Percentiles rank a stretch among this genome's conserved stretches.
These are phyloP conservation scores for Senna tora DNA, from an alignment of 306 rosid genomes.

Conservation along the genomic window DNA sequence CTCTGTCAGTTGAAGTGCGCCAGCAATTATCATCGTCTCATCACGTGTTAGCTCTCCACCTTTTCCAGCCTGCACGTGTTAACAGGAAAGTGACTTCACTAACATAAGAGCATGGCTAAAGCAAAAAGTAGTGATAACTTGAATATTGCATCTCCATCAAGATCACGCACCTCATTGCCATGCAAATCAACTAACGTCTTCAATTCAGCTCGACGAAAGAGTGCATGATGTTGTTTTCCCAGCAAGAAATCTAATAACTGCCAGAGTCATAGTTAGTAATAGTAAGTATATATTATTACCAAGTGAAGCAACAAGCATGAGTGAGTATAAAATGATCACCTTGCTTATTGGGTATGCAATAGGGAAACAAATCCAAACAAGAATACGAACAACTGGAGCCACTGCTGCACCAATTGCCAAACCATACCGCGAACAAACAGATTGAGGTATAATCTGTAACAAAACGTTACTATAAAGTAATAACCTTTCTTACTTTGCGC, in stretches of 20 bases:
- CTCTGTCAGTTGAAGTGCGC: conserved; percentile 87
- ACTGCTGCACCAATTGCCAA: conserved; percentile 55
- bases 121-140: not conserved
- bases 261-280: conserved; percentile 38
- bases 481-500: no score
- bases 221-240: conserved; percentile 82
- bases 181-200: conserved; percentile 87
- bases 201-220: conserved; percentile 96
- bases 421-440: conserved; percentile 54
- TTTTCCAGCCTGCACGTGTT: conserved; percentile 79
- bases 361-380: conserved; percentile 52
- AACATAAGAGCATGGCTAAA: not conserved
- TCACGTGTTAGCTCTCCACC: conserved; percentile 98
- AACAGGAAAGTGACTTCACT: not conserved
- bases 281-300: not conserved
- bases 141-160: not conserved
- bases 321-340: conserved; percentile 26
- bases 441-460: conserved; percentile 53
- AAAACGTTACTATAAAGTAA: no score
- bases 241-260: conserved; percentile 85
- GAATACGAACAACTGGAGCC: conserved; percentile 54
- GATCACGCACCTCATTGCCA: conserved; percentile 98
- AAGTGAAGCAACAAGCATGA: not conserved
- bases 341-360: conserved; percentile 56
- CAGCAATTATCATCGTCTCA: conserved; percentile 96